Evolutionary conservation across 1,284 basidiomycete species (phyloP).

Genomic region (Microbotryum saponariae): DNA sequence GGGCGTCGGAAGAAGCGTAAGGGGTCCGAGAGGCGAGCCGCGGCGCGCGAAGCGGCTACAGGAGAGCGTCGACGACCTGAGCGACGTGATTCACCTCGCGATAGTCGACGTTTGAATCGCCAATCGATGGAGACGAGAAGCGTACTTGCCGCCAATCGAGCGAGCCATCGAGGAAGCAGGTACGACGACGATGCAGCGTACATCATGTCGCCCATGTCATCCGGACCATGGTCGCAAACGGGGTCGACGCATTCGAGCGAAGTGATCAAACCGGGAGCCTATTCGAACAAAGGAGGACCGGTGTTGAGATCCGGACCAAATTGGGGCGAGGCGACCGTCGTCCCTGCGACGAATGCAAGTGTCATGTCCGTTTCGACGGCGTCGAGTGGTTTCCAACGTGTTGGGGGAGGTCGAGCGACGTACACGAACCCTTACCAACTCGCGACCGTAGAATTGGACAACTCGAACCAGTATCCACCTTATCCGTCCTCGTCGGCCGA

Average conservation of each 20-base stretch:
- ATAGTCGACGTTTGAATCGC: constrained; percentile 59
- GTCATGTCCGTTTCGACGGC: constrained; percentile 33
- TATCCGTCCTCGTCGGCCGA: constrained; percentile 24
- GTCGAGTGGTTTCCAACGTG: constrained; percentile 61
- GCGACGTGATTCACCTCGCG: constrained; percentile 56
- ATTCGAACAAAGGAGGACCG: constrained; percentile 27
- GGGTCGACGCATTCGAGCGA: constrained; percentile 28
- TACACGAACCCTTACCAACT: constrained; percentile 29
- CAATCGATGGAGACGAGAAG: too few species aligned
- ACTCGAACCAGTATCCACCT: constrained; percentile 16
- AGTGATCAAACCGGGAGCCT: constrained; percentile 23
- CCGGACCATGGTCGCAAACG: constrained; percentile 40
- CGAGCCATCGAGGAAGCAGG: constrained; percentile 52
- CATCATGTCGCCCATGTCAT: constrained; percentile 67
- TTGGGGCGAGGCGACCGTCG: constrained; percentile 13
- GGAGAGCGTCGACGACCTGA: neutral
- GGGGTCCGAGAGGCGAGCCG: constrained; percentile 1
- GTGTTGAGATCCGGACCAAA: constrained; percentile 11
- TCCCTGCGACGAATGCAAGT: constrained; percentile 35
- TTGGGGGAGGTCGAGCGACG: constrained; percentile 62
- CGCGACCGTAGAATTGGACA: neutral
- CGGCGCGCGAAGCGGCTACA: neutral
- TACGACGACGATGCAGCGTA: constrained; percentile 69
- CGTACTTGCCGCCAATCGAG: too few species aligned
- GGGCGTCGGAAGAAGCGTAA: neutral